Conservation (phyloP, 345 rosid genomes). For the Arabis alpina region DNA sequence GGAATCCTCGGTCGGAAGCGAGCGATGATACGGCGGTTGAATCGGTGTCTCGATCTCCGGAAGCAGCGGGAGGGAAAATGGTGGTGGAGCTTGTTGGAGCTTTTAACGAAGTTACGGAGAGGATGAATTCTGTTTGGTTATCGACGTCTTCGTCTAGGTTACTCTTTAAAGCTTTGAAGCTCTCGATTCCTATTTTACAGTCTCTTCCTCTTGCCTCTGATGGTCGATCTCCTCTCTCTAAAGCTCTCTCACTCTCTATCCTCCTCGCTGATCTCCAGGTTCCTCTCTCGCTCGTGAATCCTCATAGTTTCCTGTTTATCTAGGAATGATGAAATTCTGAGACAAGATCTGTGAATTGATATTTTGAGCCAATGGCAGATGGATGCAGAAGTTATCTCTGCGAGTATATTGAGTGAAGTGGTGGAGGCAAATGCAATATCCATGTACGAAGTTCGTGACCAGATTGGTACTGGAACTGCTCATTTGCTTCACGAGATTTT, state of each 20-base stretch:
- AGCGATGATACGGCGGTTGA: constrained; percentile 18
- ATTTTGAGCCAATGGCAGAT: constrained; percentile 52
- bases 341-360: background rate
- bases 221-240: constrained; percentile 77
- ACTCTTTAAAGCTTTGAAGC: constrained; percentile 82
- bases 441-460: constrained; percentile 63
- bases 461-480: constrained; percentile 76
- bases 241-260: constrained; percentile 78
- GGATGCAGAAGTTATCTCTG: constrained; percentile 98
- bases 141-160: constrained; percentile 79
- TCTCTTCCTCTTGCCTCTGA: constrained; percentile 64
- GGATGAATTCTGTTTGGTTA: constrained; percentile 81
- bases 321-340: background rate
- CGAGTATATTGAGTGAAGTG: constrained; percentile 69
- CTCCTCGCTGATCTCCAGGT: constrained; percentile 94
- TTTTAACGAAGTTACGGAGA: constrained; percentile 82
- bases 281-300: background rate
- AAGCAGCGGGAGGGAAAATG: constrained; percentile 89
- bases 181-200: constrained; percentile 79
- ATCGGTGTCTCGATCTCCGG: constrained; percentile 50
- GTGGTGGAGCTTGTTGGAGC: constrained; percentile 97
- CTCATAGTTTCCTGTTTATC: background rate
- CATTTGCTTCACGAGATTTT: constrained; percentile 83
- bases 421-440: constrained; percentile 69
- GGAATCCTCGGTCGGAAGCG: constrained; percentile 37